Conservation (phyloP, 352 stramenopile species). For the Aphanomyces euteiches region DNA sequence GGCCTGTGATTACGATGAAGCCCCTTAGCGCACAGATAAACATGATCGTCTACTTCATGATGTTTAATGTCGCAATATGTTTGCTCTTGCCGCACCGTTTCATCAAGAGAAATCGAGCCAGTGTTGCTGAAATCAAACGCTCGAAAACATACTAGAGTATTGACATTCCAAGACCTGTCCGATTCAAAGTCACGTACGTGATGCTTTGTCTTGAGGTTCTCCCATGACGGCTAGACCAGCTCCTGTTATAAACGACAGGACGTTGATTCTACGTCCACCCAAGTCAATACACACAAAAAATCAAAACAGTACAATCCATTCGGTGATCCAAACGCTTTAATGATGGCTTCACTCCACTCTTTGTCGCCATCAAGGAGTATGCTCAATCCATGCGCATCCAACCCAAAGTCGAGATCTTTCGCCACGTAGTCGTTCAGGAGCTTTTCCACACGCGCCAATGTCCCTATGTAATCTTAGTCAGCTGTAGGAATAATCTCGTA, state of each 20-base stretch:
- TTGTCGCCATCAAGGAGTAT: slow-evolving; percentile 51
- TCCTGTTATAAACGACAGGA: slow-evolving; percentile 60
- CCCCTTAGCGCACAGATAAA: slow-evolving; percentile 57
- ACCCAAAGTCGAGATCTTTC: slow-evolving; percentile 67
- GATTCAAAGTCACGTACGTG: slow-evolving; percentile 32
- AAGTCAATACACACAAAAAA: background rate
- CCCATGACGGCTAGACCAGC: slow-evolving; percentile 45
- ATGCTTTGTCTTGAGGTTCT: slow-evolving; percentile 51
- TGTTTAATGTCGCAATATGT: background rate
- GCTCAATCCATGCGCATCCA: slow-evolving; percentile 48
- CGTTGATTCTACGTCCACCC: slow-evolving; percentile 48
- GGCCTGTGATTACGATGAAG: slow-evolving; percentile 46
- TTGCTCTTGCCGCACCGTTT: slow-evolving; percentile 43
- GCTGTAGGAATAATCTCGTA: slow-evolving; percentile 28
- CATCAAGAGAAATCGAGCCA: slow-evolving; percentile 70
- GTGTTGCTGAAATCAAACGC: slow-evolving; percentile 69
- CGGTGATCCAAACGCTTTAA: slow-evolving; percentile 51
- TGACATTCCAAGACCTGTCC: too few species aligned
- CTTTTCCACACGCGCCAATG: slow-evolving; percentile 46
- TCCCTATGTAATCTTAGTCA: slow-evolving; percentile 37
- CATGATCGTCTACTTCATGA: slow-evolving; percentile 48
- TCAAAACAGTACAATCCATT: slow-evolving; percentile 55
- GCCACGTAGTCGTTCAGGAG: slow-evolving; percentile 67
- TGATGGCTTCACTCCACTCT: slow-evolving; percentile 50
- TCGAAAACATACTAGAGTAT: slow-evolving; percentile 57